Conservation (phyloP, 202 grass and related monocot species). For the Schoenoplectus triqueter region DNA sequence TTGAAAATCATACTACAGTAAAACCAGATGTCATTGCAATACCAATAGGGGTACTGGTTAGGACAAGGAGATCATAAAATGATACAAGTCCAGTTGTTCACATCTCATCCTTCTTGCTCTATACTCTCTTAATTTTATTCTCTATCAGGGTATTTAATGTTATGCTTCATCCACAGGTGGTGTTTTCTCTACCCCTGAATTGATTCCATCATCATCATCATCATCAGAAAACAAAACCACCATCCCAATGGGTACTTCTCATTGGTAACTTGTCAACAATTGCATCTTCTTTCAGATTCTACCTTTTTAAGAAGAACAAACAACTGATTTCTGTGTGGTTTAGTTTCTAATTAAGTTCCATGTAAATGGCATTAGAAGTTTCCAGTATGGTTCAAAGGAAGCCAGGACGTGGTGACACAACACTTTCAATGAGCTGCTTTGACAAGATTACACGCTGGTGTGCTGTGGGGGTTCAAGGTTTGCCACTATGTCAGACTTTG, state of each 20-base stretch:
- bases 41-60: neutral
- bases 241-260: constrained; percentile 23
- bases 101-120: neutral
- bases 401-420: constrained; percentile 70
- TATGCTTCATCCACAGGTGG: constrained; percentile 36
- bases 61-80: neutral
- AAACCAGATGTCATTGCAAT: neutral
- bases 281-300: neutral
- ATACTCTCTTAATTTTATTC: neutral
- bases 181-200: constrained; percentile 39
- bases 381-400: constrained; percentile 65
- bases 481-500: neutral
- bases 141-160: neutral
- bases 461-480: constrained; percentile 80
- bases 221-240: neutral
- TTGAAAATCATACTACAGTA: constrained; percentile 1
- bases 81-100: neutral
- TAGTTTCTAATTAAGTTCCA: constrained; percentile 25
- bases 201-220: neutral
- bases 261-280: constrained; percentile 25
- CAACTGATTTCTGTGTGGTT: neutral
- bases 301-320: constrained; percentile 3
- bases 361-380: constrained; percentile 39
- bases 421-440: constrained; percentile 81
- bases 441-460: constrained; percentile 83